Evolutionary conservation across 2,329 filamentous ascomycete genomes (phyloP).

Genomic region (Trichoderma atrobrunneum): DNA sequence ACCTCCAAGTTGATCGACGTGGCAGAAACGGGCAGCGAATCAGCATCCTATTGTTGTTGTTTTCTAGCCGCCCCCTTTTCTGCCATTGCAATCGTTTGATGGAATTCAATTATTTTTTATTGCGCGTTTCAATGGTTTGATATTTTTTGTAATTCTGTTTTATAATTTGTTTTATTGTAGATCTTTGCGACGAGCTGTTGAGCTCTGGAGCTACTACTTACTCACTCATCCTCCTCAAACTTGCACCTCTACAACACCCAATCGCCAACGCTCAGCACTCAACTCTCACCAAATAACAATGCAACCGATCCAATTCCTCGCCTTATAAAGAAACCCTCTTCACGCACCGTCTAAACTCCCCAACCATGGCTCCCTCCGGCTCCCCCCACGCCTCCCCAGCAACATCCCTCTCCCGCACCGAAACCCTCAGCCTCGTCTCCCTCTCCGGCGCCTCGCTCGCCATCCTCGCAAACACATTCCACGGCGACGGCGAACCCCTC

Average conservation of each 20-base stretch:
- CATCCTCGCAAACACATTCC: constrained; percentile 76
- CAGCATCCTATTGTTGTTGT: neutral
- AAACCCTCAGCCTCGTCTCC: constrained; percentile 56
- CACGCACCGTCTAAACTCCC: neutral
- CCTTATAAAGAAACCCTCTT: neutral
- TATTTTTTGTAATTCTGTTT: neutral
- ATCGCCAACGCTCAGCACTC: neutral
- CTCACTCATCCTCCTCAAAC: neutral
- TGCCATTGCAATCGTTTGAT: neutral
- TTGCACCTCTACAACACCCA: neutral
- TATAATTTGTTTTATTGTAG: neutral
- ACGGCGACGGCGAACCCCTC: constrained; percentile 82
- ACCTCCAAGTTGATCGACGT: constrained; percentile 5
- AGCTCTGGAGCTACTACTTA: neutral
- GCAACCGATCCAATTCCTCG: neutral
- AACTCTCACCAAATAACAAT: neutral
- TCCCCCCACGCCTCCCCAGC: constrained; percentile 28
- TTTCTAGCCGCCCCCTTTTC: neutral
- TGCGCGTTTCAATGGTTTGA: neutral
- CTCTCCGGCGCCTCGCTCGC: constrained; percentile 68
- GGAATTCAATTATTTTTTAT: neutral
- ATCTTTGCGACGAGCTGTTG: neutral
- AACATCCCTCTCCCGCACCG: constrained; percentile 47
- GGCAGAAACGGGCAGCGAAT: constrained; percentile 2
- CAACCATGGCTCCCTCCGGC: constrained; percentile 23